Evolutionary conservation across 2,329 filamentous ascomycete genomes (phyloP).

Genomic region (Chalaropsis thielavioides): DNA sequence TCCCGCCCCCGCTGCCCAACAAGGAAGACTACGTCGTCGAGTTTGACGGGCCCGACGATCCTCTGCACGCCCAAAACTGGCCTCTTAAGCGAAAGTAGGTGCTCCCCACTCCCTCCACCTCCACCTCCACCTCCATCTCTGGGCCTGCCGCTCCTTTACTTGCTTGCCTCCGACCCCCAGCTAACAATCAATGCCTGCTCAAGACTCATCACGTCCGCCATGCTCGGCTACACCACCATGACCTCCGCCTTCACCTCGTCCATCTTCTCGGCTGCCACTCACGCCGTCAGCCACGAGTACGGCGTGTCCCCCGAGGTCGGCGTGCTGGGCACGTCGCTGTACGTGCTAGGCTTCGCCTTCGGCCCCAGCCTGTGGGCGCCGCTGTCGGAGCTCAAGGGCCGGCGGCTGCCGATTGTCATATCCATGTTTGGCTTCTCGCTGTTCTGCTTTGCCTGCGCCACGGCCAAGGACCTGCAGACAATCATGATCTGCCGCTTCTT

Average conservation of each 20-base stretch:
- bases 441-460: constrained; percentile 50
- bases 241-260: constrained; percentile 58
- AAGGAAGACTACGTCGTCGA: constrained; percentile 69
- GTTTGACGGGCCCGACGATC: constrained; percentile 73
- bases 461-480: constrained; percentile 52
- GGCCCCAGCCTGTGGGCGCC: constrained; percentile 61
- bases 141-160: too few relatives aligned
- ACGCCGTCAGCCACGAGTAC: constrained; percentile 41
- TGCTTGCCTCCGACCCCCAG: too few relatives aligned
- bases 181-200: background rate
- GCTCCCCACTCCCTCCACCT: background rate
- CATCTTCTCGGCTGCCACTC: constrained; percentile 57
- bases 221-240: constrained; percentile 61
- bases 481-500: constrained; percentile 62
- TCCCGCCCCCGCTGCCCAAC: constrained; percentile 53
- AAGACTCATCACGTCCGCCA: constrained; percentile 47
- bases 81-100: constrained; percentile 58
- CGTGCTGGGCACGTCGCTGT: constrained; percentile 51
- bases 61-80: constrained; percentile 82
- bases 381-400: constrained; percentile 55
- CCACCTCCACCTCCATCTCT: too few relatives aligned
- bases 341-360: constrained; percentile 57
- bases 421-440: constrained; percentile 56
- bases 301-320: constrained; percentile 47
- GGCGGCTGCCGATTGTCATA: constrained; percentile 45